Base-by-base conservation (phyloP, 169 alveolate genomes). In the Pseudocohnilembus persalinus region DNA sequence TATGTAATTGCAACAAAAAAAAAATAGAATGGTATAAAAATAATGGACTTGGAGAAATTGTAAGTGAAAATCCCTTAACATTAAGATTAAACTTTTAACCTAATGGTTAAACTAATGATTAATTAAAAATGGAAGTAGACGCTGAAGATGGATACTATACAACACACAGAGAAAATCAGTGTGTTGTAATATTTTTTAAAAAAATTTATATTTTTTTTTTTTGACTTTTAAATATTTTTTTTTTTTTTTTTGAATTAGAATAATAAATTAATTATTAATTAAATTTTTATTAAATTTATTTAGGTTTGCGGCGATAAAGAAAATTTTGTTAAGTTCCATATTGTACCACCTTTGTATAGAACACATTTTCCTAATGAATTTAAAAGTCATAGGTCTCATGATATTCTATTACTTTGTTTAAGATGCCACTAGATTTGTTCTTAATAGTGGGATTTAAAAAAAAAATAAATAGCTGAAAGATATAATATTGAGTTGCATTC, bases 371-470 rank as follows among this genome's bases (percentile, higher is more conserved):
- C 97, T 0, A 94, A 88, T 87, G 89, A 92, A 86, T 85, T 88
- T 72, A 94, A 95, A 90, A 85, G 94, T 34, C 96, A 95, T 63
- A 85, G 96, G 85, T 90, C 96, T 26, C 96, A 95, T 86, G 97
- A 95, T 89, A 93, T 95, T 29, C 91, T 92, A 16, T 88, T 94
- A 49, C 84, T 95, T 49, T 95, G 97, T 74, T 88, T 95, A 34
- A 82, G 87, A 31, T 95, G 97, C 74, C 96, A 95, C 86, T 92
- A 95, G 74, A 88, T 73, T 29, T 96, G 96, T 1, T 87, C 91
- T 49, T 85, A 85, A 81, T 79, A 76, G 28, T 81, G 88, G 49
- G 95, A 92, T 63, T 34, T 73, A 64, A 83, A 91, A 49, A 91
- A 91, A 77, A 81, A 81, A 64, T 73, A 85, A 31, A 77, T 95